Evolutionary conservation across 2,329 filamentous ascomycete genomes (phyloP).

Genomic region (Colletotrichum graminicola): DNA sequence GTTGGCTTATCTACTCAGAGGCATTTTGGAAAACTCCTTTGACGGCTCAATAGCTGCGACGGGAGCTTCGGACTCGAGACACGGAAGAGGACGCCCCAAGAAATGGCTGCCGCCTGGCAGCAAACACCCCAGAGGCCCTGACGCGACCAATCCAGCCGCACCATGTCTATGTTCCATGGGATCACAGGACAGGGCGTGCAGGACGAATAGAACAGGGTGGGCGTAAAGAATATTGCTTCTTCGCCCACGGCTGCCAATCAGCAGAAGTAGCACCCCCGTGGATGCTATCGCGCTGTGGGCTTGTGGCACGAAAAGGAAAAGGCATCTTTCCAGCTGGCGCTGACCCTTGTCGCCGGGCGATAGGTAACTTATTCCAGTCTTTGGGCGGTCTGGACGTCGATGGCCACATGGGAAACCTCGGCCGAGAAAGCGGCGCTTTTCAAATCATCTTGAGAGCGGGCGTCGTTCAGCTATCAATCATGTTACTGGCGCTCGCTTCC

Average conservation of each 20-base stretch:
- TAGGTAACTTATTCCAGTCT: not conserved
- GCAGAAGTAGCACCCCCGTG: not conserved
- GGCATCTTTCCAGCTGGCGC: conserved; percentile 21
- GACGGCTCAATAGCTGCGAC: not conserved
- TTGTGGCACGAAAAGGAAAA: conserved; percentile 26
- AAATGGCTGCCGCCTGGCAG: not conserved
- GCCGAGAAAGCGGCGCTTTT: not conserved
- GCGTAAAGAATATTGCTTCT: conserved; percentile 27
- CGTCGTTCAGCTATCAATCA: not conserved
- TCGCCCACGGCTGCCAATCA: conserved; percentile 24
- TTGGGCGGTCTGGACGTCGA: too few relatives aligned
- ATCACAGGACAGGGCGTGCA: conserved; percentile 16
- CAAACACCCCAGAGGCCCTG: not conserved
- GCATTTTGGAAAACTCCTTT: not conserved
- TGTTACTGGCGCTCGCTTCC: not conserved
- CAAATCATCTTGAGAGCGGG: not conserved
- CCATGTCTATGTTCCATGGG: conserved; percentile 1
- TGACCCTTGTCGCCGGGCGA: conserved; percentile 12
- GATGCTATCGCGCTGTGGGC: conserved; percentile 1
- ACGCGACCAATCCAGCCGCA: not conserved
- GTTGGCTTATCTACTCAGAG: not conserved
- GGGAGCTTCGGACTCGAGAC: not conserved
- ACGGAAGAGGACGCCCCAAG: not conserved
- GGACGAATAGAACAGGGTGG: conserved; percentile 21
- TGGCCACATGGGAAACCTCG: not conserved